A percentile compares a stretch with the other conserved stretches of the same genome.
These are phyloP conservation scores for Vanrija sp. DNA, from an alignment of 1,284 basidiomycete genomes.

Conservation along the genomic window DNA sequence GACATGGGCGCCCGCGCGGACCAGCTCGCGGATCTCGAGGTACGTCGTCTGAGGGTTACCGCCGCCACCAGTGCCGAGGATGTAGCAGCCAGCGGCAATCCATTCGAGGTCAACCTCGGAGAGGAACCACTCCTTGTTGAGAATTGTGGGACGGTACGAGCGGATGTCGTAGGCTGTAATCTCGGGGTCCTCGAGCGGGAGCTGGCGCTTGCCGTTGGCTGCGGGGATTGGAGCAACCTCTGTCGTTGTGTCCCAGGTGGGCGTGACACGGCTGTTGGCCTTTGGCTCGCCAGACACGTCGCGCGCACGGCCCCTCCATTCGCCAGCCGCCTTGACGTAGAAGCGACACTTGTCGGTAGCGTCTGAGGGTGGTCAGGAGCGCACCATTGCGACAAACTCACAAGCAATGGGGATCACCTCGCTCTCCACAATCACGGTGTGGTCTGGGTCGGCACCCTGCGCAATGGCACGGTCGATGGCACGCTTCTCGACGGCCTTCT, in stretches of 20 bases:
- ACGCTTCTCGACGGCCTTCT: constrained; percentile 48
- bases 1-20: constrained; percentile 27
- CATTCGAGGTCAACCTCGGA: constrained; percentile 39
- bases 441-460: constrained; percentile 52
- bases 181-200: constrained; percentile 1
- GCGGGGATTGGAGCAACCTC: not conserved
- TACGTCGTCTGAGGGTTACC: constrained; percentile 25
- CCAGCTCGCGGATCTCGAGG: constrained; percentile 28
- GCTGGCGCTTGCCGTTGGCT: constrained; percentile 7
- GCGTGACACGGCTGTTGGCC: too few species aligned
- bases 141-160: constrained; percentile 28
- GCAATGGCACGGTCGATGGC: constrained; percentile 53
- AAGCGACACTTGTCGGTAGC: constrained; percentile 36
- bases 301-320: constrained; percentile 30
- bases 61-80: constrained; percentile 42
- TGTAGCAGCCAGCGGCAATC: constrained; percentile 39
- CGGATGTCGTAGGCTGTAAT: constrained; percentile 13
- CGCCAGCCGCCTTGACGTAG: constrained; percentile 43
- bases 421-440: constrained; percentile 54
- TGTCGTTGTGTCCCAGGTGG: constrained; percentile 1
- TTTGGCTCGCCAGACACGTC: not conserved
- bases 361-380: not conserved
- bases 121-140: constrained; percentile 29
- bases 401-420: constrained; percentile 41
- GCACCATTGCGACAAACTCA: too few species aligned